These are phyloP conservation scores for Middelhovenomyces tepae DNA, from an alignment of 805 yeast genomes.

Conservation along the genomic window DNA sequence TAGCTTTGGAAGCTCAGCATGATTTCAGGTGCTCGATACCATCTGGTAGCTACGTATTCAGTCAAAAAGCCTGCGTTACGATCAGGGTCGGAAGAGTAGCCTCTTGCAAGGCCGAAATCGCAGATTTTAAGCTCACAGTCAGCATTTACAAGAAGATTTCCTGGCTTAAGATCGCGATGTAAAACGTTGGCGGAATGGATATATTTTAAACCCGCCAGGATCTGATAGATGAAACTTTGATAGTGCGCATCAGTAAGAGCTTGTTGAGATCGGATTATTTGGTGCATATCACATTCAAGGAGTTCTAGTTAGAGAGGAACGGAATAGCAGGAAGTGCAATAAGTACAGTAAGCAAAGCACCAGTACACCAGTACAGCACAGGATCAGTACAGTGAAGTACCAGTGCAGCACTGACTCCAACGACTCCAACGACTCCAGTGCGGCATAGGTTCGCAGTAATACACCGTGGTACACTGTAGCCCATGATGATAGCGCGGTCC, in stretches of 20 bases:
- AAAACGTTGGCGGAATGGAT: constrained; percentile 88
- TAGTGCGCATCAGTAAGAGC: constrained; percentile 91
- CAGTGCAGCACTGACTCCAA: too few relatives aligned
- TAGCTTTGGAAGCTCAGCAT: constrained; percentile 91
- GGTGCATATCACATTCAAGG: constrained; percentile 99
- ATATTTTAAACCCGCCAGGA: constrained; percentile 80
- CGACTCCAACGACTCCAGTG: too few relatives aligned
- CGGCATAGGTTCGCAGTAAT: too few relatives aligned
- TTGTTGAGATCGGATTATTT: constrained; percentile 88
- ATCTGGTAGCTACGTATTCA: constrained; percentile 95
- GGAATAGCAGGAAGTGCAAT: too few relatives aligned
- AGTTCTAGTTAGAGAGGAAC: constrained; percentile 62
- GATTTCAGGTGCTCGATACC: constrained; percentile 98
- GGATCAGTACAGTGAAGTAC: too few relatives aligned
- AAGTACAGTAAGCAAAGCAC: too few relatives aligned
- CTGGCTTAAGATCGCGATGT: constrained; percentile 92
- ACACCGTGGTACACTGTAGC: too few relatives aligned
- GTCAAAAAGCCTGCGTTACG: constrained; percentile 91
- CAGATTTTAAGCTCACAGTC: constrained; percentile 95
- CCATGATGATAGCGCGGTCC: too few relatives aligned
- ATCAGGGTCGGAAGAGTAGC: constrained; percentile 72
- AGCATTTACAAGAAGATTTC: constrained; percentile 84
- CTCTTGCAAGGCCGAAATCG: constrained; percentile 94
- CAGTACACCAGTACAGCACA: too few relatives aligned
- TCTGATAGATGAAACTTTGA: constrained; percentile 87